These are phyloP conservation scores for Melampsora larici-populina DNA, from an alignment of 1,284 basidiomycete species.

Conservation along the genomic window DNA sequence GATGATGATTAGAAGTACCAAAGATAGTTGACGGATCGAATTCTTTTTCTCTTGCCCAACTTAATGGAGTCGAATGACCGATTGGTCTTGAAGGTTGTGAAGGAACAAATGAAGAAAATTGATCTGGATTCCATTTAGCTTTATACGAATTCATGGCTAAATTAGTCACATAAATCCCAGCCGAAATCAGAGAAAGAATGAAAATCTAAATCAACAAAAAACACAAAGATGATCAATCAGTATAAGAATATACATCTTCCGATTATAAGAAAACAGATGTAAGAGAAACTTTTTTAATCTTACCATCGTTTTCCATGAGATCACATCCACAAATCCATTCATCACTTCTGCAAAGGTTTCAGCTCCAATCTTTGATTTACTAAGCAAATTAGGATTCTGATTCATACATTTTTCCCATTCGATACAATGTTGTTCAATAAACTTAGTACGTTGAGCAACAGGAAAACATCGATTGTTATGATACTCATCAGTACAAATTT, in stretches of 20 bases:
- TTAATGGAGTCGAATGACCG: neutral
- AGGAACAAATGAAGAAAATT: neutral
- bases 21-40: neutral
- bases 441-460: conserved; percentile 18
- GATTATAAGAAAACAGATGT: neutral
- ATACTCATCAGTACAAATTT: conserved; percentile 29
- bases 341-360: conserved; percentile 54
- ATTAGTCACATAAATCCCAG: conserved; percentile 28
- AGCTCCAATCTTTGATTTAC: conserved; percentile 52
- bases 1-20: neutral
- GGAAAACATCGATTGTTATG: conserved; percentile 36
- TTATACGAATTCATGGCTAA: conserved; percentile 38
- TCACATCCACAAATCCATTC: conserved; percentile 53
- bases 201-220: conserved; percentile 1
- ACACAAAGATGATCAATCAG: neutral
- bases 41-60: neutral
- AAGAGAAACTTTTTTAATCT: neutral
- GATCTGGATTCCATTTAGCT: conserved; percentile 23
- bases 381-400: conserved; percentile 51
- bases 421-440: conserved; percentile 41
- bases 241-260: neutral
- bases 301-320: conserved; percentile 54
- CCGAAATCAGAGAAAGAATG: conserved; percentile 15
- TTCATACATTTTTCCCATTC: conserved; percentile 51
- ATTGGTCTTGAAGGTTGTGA: neutral